Evolutionary conservation across 306 rosid species (phyloP).

Genomic region (Betula pendula): DNA sequence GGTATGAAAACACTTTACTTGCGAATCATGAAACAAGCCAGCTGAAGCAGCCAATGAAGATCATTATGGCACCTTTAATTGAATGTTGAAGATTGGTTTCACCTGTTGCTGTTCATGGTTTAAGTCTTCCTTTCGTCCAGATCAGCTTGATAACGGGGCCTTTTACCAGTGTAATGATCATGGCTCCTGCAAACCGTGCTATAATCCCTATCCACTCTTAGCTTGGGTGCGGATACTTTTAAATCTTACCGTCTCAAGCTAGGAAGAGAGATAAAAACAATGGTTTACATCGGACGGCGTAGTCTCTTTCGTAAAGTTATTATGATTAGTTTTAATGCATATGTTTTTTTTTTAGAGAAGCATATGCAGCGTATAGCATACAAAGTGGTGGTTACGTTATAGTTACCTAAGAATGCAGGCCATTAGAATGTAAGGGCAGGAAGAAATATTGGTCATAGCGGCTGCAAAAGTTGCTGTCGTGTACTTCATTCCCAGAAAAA

Average conservation of each 20-base stretch:
- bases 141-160: slow-evolving; percentile 67
- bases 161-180: slow-evolving; percentile 76
- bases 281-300: background rate
- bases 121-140: slow-evolving; percentile 34
- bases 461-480: slow-evolving; percentile 92
- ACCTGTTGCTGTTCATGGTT: slow-evolving; percentile 22
- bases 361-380: background rate
- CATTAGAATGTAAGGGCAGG: slow-evolving; percentile 83
- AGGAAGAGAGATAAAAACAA: background rate
- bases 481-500: slow-evolving; percentile 81
- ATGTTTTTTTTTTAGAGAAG: background rate
- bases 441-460: slow-evolving; percentile 77
- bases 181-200: slow-evolving; percentile 82
- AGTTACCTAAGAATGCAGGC: slow-evolving; percentile 71
- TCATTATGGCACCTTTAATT: slow-evolving; percentile 65
- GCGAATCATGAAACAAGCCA: slow-evolving; percentile 77
- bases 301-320: background rate
- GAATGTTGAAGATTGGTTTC: slow-evolving; percentile 44
- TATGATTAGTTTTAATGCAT: background rate
- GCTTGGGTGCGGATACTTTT: slow-evolving; percentile 70
- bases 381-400: background rate
- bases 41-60: slow-evolving; percentile 69
- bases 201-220: slow-evolving; percentile 72
- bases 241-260: slow-evolving; percentile 67
- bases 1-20: slow-evolving; percentile 42